Conservation (phyloP, 2,329 filamentous ascomycete genomes). For the Dendrostoma leiphaemia region DNA sequence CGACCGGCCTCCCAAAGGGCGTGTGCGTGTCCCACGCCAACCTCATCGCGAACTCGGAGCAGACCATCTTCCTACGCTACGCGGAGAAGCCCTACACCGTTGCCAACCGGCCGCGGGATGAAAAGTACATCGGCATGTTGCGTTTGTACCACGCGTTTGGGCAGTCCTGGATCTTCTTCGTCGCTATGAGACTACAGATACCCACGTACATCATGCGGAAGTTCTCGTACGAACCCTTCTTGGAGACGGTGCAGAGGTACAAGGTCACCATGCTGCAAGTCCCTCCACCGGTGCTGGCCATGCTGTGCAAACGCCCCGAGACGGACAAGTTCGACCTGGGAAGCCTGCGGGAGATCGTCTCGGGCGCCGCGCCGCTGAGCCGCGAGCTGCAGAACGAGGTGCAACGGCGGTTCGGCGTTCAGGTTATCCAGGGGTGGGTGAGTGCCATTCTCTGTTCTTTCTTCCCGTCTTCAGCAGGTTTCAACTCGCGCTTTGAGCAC, state of each 20-base stretch:
- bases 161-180: conserved; percentile 51
- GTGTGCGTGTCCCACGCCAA: conserved; percentile 49
- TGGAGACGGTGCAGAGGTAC: conserved; percentile 47
- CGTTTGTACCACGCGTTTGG: conserved; percentile 65
- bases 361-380: conserved; percentile 52
- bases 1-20: conserved; percentile 50
- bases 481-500: too few species aligned
- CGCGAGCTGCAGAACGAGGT: conserved; percentile 43
- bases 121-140: conserved; percentile 57
- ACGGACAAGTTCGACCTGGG: conserved; percentile 51
- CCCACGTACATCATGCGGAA: conserved; percentile 57
- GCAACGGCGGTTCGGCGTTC: conserved; percentile 37
- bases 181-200: conserved; percentile 30
- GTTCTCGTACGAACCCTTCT: conserved; percentile 53
- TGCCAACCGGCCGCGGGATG: conserved; percentile 36
- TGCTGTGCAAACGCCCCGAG: conserved; percentile 57
- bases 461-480: too few species aligned
- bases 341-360: conserved; percentile 43
- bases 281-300: conserved; percentile 58
- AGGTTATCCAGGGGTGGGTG: conserved; percentile 54
- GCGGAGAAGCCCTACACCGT: conserved; percentile 34
- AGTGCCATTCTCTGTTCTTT: too few species aligned
- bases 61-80: conserved; percentile 46
- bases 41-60: conserved; percentile 44
- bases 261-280: conserved; percentile 52